phyloP scores from a whole-genome alignment of 2,329 filamentous ascomycete species.

The Calcarisporium arbuscula region DNA sequence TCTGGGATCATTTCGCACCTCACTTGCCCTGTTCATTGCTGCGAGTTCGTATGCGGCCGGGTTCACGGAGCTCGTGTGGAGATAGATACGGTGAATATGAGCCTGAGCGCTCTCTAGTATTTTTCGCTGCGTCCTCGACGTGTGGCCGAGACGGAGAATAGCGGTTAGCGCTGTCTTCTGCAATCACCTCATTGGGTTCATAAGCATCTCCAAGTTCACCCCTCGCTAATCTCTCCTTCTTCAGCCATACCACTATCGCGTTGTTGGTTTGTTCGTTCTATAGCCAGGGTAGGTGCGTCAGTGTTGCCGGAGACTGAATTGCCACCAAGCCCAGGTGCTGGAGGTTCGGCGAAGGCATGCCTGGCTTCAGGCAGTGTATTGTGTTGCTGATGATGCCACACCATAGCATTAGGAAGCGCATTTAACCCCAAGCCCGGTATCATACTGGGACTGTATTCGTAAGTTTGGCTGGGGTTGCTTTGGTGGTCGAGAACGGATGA shows the following conservation, averaged over 20 bases:
- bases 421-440: conserved; percentile 29
- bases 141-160: background rate
- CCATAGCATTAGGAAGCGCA: conserved; percentile 12
- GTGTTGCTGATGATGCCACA: conserved; percentile 4
- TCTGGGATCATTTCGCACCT: too few relatives aligned
- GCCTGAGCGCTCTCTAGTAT: conserved; percentile 41
- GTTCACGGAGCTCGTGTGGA: conserved; percentile 36
- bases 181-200: conserved; percentile 28
- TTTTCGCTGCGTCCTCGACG: background rate
- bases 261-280: conserved; percentile 2
- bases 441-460: conserved; percentile 19
- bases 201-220: conserved; percentile 54
- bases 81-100: conserved; percentile 49
- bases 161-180: conserved; percentile 1
- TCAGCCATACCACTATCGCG: conserved; percentile 36
- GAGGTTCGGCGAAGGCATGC: too few relatives aligned
- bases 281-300: too few relatives aligned
- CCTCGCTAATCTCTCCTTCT: conserved; percentile 73
- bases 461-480: conserved; percentile 12
- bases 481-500: conserved; percentile 6
- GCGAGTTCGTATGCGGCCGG: too few relatives aligned
- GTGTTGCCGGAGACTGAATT: too few relatives aligned
- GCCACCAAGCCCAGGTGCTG: too few relatives aligned
- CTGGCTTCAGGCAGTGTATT: background rate
- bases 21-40: too few relatives aligned